Evolutionary conservation across 2,329 filamentous ascomycete species (phyloP).

Genomic region (Didymella sp.): DNA sequence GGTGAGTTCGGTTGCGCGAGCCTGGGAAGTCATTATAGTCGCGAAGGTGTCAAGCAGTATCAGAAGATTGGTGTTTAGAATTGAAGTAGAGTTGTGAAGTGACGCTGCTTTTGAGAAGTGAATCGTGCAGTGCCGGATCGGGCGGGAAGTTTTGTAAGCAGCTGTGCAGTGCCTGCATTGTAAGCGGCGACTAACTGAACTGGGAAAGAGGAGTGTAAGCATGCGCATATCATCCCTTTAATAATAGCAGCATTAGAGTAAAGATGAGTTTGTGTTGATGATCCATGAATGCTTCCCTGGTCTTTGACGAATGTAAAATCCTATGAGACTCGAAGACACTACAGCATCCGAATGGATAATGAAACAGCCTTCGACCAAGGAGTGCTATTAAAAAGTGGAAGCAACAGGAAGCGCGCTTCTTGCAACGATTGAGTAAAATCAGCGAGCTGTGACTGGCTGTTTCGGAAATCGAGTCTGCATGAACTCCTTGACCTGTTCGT

Average conservation of each 20-base stretch:
- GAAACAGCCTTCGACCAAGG: too few relatives aligned
- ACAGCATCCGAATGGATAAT: too few relatives aligned
- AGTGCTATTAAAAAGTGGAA: background rate
- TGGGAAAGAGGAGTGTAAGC: background rate
- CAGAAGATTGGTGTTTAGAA: background rate
- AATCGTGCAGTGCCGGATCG: background rate
- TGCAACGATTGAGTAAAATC: background rate
- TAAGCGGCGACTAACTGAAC: background rate
- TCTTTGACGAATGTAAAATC: too few relatives aligned
- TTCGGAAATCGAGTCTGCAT: conserved; percentile 25
- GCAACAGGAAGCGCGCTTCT: background rate
- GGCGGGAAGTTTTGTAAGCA: background rate
- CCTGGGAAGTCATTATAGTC: background rate
- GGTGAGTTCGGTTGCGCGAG: background rate
- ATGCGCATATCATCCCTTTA: background rate
- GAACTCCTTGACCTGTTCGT: conserved; percentile 46
- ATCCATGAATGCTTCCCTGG: too few relatives aligned
- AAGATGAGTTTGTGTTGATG: too few relatives aligned
- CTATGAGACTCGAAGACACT: too few relatives aligned
- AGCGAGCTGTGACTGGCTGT: background rate
- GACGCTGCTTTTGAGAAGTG: too few relatives aligned
- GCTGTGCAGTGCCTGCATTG: background rate
- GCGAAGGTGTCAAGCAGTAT: background rate
- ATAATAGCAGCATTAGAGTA: too few relatives aligned
- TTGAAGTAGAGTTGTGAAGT: background rate